Evolutionary conservation across 73 alveolate species (phyloP), one percentile per base, ranked within the genome.

Genomic region (Breviolum minutum): DNA sequence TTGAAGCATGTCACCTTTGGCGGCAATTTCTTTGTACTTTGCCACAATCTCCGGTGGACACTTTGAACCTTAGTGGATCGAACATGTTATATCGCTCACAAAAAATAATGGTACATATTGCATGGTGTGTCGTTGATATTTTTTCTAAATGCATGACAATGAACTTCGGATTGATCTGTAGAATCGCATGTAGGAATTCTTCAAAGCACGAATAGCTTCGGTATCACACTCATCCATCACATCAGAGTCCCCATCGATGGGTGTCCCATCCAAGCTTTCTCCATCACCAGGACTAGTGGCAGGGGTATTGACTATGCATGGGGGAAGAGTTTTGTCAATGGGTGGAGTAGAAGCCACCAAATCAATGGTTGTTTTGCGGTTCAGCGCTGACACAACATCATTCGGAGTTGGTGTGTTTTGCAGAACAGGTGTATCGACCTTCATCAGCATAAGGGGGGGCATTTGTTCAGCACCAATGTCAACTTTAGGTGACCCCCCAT

Each of bases 21-120:
- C 61, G 10, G 60, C 63, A 7, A 76, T 76, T 63, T 76, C 86
- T n/a, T 76, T 76, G 86, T 27, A 76, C 22, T 29, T 24, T 24
- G 86, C 86, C 9, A 20, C 86, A 76, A 76, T 76, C 86, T 76
- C 86, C 10, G 86, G 86, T 24, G 86, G 86, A 20, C 82, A 73
- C 22, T 73, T 73, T 10, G 11, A 8, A 20, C 82, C 82, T 73
- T 26, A 73, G 82, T 16, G 11, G 82, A 24, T 76, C 61, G 24
- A 76, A 10, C 10, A 6, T 7, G 9, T 7, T 27, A 76, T 26
- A 76, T 76, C 22, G 24, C 7, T 70, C 7, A 26, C 13, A 70
- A 70, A 17, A 7, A 70, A 70, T 17, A 17, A 8, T 11, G 29
- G 22, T 17, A 8, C 81, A 70, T 17, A 6, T 17, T 19, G 13